phyloP scores from a whole-genome alignment of 352 stramenopile genomes.

The Globisporangium irregulare region DNA sequence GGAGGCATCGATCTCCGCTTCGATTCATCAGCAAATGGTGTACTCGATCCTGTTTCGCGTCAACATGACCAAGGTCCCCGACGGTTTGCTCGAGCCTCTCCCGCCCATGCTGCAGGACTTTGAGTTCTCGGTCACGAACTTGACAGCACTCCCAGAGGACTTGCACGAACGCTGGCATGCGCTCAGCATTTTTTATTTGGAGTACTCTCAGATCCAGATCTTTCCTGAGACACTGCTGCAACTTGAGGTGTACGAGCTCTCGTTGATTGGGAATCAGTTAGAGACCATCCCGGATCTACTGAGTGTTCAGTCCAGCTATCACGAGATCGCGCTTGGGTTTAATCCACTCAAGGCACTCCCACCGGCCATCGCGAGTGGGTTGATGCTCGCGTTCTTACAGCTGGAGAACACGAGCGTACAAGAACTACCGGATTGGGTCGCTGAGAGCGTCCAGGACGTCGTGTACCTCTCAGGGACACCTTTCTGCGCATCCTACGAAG shows the following conservation, averaged over 20 bases:
- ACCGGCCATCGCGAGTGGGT: neutral
- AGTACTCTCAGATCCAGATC: slow-evolving; percentile 14
- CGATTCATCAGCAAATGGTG: slow-evolving; percentile 19
- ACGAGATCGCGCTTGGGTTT: slow-evolving; percentile 23
- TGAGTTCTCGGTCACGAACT: slow-evolving; percentile 26
- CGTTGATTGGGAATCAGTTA: slow-evolving; percentile 15
- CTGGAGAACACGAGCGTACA: slow-evolving; percentile 18
- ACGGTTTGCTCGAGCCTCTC: slow-evolving; percentile 21
- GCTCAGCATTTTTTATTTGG: slow-evolving; percentile 25
- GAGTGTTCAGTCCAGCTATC: slow-evolving; percentile 10
- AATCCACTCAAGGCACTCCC: slow-evolving; percentile 23
- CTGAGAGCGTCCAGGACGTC: slow-evolving; percentile 1
- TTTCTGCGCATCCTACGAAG: neutral
- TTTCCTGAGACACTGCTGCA: slow-evolving; percentile 10
- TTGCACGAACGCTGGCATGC: slow-evolving; percentile 18
- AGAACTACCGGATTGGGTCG: slow-evolving; percentile 18
- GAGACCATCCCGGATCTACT: slow-evolving; percentile 13
- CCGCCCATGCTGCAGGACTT: slow-evolving; percentile 23
- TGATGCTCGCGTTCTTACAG: slow-evolving; percentile 20
- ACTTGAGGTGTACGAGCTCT: slow-evolving; percentile 13
- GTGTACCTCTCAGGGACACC: neutral
- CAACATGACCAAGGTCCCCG: slow-evolving; percentile 30
- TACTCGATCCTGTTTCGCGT: slow-evolving; percentile 26
- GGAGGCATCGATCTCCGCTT: slow-evolving; percentile 18
- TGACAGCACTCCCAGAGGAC: slow-evolving; percentile 18